These are phyloP conservation scores for Candida pseudoviswanathii DNA, from an alignment of 1,139 yeast genomes.

Conservation along the genomic window DNA sequence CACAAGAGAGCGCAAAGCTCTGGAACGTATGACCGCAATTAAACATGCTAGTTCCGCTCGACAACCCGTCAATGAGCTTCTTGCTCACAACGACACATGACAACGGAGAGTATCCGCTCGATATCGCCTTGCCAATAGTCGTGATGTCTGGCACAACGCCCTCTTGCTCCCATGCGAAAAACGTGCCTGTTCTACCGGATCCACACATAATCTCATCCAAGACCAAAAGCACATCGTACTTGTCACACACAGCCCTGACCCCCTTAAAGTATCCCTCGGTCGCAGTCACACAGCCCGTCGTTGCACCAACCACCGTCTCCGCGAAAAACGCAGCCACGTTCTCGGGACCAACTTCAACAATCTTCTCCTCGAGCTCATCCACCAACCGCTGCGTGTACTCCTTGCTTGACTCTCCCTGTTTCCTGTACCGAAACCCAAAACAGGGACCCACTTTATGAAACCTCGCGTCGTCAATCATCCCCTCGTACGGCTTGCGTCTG, in stretches of 20 bases:
- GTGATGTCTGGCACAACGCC: constrained; percentile 21
- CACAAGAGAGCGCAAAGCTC: constrained; percentile 20
- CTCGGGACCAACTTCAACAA: constrained; percentile 19
- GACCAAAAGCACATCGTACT: constrained; percentile 58
- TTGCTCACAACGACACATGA: constrained; percentile 19
- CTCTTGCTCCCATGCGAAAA: constrained; percentile 22
- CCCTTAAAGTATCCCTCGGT: constrained; percentile 61
- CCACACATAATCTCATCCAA: constrained; percentile 73
- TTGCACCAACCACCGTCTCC: constrained; percentile 62
- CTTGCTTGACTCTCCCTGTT: constrained; percentile 16
- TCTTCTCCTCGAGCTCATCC: constrained; percentile 20
- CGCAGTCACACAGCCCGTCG: constrained; percentile 59
- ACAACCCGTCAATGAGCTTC: constrained; percentile 17
- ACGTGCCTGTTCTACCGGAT: constrained; percentile 46
- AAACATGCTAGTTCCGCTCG: constrained; percentile 17
- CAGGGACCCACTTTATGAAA: constrained; percentile 19
- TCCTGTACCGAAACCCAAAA: constrained; percentile 12
- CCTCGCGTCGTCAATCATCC: constrained; percentile 12
- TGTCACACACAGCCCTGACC: constrained; percentile 52
- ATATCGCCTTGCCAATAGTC: constrained; percentile 21
- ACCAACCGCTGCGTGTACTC: constrained; percentile 17
- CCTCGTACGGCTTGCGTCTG: constrained; percentile 18
- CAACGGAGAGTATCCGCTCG: constrained; percentile 22
- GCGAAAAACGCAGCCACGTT: constrained; percentile 55
- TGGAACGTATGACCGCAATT: constrained; percentile 22